Evolutionary conservation across 148 eudicot species (phyloP), one percentile per base, ranked within the genome.

Genomic region (Camellia japonica): DNA sequence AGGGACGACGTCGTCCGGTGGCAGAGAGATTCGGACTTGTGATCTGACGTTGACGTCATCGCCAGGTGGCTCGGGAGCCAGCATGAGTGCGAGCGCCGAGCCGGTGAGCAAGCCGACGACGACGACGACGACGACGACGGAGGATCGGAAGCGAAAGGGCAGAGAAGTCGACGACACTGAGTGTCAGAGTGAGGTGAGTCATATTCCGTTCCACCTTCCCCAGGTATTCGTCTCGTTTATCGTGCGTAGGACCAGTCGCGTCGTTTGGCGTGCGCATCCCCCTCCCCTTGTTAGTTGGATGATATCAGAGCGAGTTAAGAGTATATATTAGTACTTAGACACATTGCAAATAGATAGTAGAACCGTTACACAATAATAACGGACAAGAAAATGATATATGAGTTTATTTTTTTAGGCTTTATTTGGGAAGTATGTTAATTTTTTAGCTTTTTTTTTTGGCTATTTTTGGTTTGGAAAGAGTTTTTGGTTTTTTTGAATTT

Each of bases 111-210:
- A 65, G 65, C 73, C 23, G 47, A 73, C 52, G 52, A 68, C 43
- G 61, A 19, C 18, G 63, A 59, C 30, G 63, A 59, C 30, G 41
- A 69, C 71, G 15, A 46, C 51, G 54, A 55, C 62, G 44, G 83
- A 78, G 47, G 87, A 86, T 60, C 74, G 93, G 82, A 93, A 93
- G 79, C 84, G 94, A 23, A 93, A 90, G 71, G 90, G 83, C 1
- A 71, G 71, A 55, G 88, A 90, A 66, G 65, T 49, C 0, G 90
- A 88, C 19, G 90, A 87, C 71, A 62, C 74, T 12, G 71, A 89
- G 19, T 65, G 68, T 76, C 89, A 81, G 47, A 79, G 77, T 63
- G 87, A 89, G 93, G 96, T 92, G 46, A 79, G 85, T 74, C 12
- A 19, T 62, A 54, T 19, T 2, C 12, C 15, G 19, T 74, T 77